A percentile compares a stretch with the other conserved stretches of the same genome.
Conservation (phyloP, 2,329 filamentous ascomycete species). For the Fusarium hainanense region DNA sequence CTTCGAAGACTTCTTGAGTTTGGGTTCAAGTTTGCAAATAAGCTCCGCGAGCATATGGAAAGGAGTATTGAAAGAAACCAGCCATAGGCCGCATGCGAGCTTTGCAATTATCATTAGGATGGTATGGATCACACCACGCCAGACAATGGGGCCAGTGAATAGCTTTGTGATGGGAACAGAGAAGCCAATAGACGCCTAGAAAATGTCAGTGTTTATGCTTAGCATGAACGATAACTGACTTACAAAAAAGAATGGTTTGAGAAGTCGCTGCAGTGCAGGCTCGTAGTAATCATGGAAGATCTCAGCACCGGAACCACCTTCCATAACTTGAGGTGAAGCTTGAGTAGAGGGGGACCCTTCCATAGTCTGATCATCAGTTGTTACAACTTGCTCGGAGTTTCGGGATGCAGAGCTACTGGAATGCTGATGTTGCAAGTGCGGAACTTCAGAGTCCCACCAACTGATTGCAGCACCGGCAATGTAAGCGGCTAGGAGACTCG, state of each 20-base stretch:
- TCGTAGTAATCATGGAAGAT: conserved; percentile 48
- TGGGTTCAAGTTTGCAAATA: not conserved
- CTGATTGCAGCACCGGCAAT: conserved; percentile 68
- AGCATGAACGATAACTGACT: conserved; percentile 30
- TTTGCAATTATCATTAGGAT: conserved; percentile 76
- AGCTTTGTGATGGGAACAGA: conserved; percentile 79
- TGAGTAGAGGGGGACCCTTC: not conserved
- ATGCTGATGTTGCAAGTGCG: conserved; percentile 26
- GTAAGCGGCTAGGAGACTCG: conserved; percentile 71
- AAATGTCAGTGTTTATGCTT: accelerated
- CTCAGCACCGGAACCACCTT: conserved; percentile 16
- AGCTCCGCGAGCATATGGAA: not conserved
- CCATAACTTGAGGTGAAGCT: not conserved
- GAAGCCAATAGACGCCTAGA: conserved; percentile 74
- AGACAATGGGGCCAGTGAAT: conserved; percentile 72
- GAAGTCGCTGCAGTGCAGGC: conserved; percentile 58
- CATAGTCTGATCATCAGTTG: not conserved
- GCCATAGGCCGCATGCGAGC: conserved; percentile 68
- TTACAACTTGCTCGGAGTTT: not conserved
- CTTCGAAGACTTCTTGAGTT: not conserved
- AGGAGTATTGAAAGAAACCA: conserved; percentile 51
- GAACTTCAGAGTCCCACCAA: conserved; percentile 65
- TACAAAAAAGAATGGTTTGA: conserved; percentile 81
- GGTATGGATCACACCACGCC: conserved; percentile 79
- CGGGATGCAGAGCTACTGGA: not conserved